Conservation (phyloP, 1,139 yeast genomes). For the Pichia sp. region DNA sequence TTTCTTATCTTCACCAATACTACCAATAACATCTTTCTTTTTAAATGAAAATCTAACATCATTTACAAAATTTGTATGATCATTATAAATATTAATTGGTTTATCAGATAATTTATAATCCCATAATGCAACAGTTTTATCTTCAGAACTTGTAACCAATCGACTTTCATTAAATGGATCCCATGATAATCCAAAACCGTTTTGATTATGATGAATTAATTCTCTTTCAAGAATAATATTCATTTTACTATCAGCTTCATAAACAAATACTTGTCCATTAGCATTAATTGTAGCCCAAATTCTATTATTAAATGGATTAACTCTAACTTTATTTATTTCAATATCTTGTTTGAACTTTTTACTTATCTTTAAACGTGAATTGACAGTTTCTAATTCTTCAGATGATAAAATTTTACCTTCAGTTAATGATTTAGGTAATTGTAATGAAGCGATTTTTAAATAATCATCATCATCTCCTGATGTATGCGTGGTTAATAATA, state of each 20-base stretch:
- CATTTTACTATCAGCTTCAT: conserved; percentile 35
- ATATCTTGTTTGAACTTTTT: conserved; percentile 45
- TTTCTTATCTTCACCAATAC: conserved; percentile 62
- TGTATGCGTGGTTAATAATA: conserved; percentile 83
- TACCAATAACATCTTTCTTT: conserved; percentile 48
- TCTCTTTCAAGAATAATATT: conserved; percentile 10
- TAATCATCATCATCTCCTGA: conserved; percentile 74
- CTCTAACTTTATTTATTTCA: conserved; percentile 69
- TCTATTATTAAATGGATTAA: conserved; percentile 65
- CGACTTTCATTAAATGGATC: conserved; percentile 42
- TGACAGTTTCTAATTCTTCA: conserved; percentile 32
- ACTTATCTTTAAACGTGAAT: conserved; percentile 53
- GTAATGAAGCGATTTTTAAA: conserved; percentile 68
- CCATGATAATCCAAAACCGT: conserved; percentile 74
- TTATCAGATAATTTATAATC: conserved; percentile 33
- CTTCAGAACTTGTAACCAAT: conserved; percentile 59
- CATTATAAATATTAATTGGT: conserved; percentile 29
- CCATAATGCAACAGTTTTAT: conserved; percentile 53
- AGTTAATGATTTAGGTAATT: conserved; percentile 47
- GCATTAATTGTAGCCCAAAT: conserved; percentile 76
- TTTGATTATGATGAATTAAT: conserved; percentile 51
- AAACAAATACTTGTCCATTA: conserved; percentile 64
- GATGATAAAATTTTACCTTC: conserved; percentile 24
- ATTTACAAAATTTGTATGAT: conserved; percentile 57
- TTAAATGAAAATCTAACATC: conserved; percentile 67